Conservation (phyloP, 805 yeast genomes). For the Candida corydali region DNA sequence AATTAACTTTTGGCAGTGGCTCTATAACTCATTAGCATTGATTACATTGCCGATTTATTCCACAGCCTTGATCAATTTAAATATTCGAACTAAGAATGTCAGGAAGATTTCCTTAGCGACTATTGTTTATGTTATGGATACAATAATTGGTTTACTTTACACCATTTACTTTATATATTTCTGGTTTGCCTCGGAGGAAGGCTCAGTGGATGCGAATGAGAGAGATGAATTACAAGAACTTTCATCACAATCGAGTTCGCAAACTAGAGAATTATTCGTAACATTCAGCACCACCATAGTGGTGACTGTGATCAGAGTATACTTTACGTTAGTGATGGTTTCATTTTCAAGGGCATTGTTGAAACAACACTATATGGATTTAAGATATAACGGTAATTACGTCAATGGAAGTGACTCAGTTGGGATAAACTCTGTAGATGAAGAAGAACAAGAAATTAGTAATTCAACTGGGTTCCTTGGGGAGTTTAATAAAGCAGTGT, state of each 20-base stretch:
- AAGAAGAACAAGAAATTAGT: slow-evolving; percentile 24
- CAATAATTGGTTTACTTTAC: slow-evolving; percentile 61
- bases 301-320: slow-evolving; percentile 48
- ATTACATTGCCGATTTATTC: slow-evolving; percentile 60
- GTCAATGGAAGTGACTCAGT: neutral
- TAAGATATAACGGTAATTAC: slow-evolving; percentile 14
- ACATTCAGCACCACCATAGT: slow-evolving; percentile 49
- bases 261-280: slow-evolving; percentile 49
- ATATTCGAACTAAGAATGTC: slow-evolving; percentile 46
- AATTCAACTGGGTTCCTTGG: slow-evolving; percentile 18
- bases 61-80: slow-evolving; percentile 46
- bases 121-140: slow-evolving; percentile 61
- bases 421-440: slow-evolving; percentile 12
- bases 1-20: slow-evolving; percentile 76
- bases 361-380: slow-evolving; percentile 28
- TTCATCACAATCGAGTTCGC: slow-evolving; percentile 61
- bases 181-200: slow-evolving; percentile 63
- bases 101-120: slow-evolving; percentile 61
- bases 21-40: slow-evolving; percentile 65
- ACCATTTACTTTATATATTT: slow-evolving; percentile 68
- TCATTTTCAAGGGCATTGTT: slow-evolving; percentile 59
- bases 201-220: slow-evolving; percentile 13
- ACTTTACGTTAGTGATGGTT: slow-evolving; percentile 55
- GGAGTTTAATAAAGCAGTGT: slow-evolving; percentile 17
- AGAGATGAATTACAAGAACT: slow-evolving; percentile 9